Evolutionary conservation across 2,329 filamentous ascomycete genomes (phyloP).

Genomic region (Colletotrichum sublineola): DNA sequence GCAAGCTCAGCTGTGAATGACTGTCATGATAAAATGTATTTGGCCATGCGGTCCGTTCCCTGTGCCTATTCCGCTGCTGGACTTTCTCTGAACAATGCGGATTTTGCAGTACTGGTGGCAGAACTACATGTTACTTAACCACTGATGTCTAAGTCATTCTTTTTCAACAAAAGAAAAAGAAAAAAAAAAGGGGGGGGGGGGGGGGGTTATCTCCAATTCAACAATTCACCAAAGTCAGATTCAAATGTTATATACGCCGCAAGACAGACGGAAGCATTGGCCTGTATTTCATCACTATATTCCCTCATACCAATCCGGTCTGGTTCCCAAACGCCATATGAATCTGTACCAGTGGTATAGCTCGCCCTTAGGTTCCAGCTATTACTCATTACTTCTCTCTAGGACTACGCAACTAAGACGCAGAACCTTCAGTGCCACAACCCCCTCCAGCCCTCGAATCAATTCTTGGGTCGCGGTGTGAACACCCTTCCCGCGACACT

Average conservation of each 20-base stretch:
- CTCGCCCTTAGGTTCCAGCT: too few relatives aligned
- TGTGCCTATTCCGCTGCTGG: not conserved
- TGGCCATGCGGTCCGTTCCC: too few relatives aligned
- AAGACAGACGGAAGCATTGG: not conserved
- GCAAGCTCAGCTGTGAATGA: too few relatives aligned
- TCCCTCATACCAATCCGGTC: not conserved
- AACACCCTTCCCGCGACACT: not conserved
- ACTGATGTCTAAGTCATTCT: not conserved
- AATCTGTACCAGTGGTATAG: not conserved
- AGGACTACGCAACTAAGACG: not conserved
- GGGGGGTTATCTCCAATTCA: too few relatives aligned
- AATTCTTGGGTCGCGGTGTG: not conserved
- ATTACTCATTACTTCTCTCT: not conserved
- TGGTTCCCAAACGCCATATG: not conserved
- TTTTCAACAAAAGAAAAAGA: too few relatives aligned
- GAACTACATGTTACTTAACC: not conserved
- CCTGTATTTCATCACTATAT: not conserved
- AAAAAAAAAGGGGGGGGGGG: too few relatives aligned
- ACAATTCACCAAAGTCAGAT: not conserved
- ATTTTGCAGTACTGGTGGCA: not conserved
- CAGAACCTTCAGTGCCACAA: not conserved
- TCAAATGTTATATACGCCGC: not conserved
- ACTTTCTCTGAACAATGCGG: not conserved
- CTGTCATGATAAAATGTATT: too few relatives aligned
- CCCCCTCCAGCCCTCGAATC: not conserved